Evolutionary conservation across 2,329 filamentous ascomycete genomes (phyloP).

Genomic region (Chaetomium olivaceum): DNA sequence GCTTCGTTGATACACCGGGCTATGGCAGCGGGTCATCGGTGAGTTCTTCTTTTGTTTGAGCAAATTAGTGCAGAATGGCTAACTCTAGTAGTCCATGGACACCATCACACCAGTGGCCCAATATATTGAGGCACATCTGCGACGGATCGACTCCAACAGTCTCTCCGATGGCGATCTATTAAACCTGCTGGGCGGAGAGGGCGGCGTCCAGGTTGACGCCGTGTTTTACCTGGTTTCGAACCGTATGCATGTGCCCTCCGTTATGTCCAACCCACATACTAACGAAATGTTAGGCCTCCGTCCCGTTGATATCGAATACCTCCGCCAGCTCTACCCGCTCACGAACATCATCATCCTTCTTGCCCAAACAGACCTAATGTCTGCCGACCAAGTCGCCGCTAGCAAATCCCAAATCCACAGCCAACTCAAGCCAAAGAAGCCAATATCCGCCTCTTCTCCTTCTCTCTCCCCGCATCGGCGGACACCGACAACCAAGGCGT

Average conservation of each 20-base stretch:
- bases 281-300: slow-evolving; percentile 52
- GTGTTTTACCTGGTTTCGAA: slow-evolving; percentile 79
- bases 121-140: slow-evolving; percentile 72
- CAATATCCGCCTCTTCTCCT: slow-evolving; percentile 66
- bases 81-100: slow-evolving; percentile 48
- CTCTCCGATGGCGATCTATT: slow-evolving; percentile 74
- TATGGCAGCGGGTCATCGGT: slow-evolving; percentile 57
- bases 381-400: slow-evolving; percentile 54
- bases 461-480: slow-evolving; percentile 46
- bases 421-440: slow-evolving; percentile 58
- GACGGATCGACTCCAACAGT: slow-evolving; percentile 62
- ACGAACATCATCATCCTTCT: slow-evolving; percentile 87
- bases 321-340: slow-evolving; percentile 67
- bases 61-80: slow-evolving; percentile 11
- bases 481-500: slow-evolving; percentile 43
- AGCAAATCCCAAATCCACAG: slow-evolving; percentile 61
- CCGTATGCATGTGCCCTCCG: slow-evolving; percentile 50
- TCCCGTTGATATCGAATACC: slow-evolving; percentile 67
- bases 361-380: slow-evolving; percentile 71
- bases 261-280: slow-evolving; percentile 3
- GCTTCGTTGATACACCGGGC: slow-evolving; percentile 84
- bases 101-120: slow-evolving; percentile 61
- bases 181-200: slow-evolving; percentile 75
- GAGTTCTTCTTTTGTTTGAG: slow-evolving; percentile 34
- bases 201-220: slow-evolving; percentile 80